Percentiles rank a stretch among this genome's conserved stretches.
Conservation (phyloP, 768 basidiomycete genomes). For the Mycena alexandri region DNA sequence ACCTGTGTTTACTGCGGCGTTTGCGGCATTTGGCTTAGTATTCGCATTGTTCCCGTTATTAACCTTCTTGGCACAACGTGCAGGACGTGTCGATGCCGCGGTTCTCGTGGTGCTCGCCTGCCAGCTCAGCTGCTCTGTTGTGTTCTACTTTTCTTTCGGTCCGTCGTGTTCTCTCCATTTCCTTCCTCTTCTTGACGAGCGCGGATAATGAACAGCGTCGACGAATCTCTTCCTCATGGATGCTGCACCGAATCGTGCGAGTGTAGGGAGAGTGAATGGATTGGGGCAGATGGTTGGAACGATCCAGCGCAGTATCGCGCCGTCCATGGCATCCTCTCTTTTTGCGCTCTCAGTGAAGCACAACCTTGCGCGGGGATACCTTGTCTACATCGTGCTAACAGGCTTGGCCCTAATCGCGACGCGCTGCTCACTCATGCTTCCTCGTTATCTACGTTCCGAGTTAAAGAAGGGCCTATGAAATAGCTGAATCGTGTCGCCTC, state of each 20-base stretch:
- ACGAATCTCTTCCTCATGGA: conserved; percentile 12
- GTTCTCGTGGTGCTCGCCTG: conserved; percentile 49
- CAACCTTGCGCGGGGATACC: conserved; percentile 5
- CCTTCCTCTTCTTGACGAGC: too few species aligned
- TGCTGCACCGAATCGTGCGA: conserved; percentile 7
- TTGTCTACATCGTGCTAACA: not conserved
- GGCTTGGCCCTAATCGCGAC: not conserved
- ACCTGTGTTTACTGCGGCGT: conserved; percentile 60
- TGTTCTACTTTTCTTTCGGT: conserved; percentile 5
- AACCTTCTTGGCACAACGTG: conserved; percentile 49
- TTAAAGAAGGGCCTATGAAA: not conserved
- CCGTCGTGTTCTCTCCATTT: not conserved
- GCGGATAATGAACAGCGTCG: not conserved
- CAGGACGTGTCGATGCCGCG: conserved; percentile 48
- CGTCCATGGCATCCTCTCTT: conserved; percentile 21
- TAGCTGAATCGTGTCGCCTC: too few species aligned
- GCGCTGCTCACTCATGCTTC: conserved; percentile 5
- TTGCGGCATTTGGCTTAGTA: conserved; percentile 41
- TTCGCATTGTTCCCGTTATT: conserved; percentile 52
- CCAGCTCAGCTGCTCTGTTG: conserved; percentile 45
- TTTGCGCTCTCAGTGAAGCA: conserved; percentile 19
- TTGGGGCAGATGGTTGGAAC: conserved; percentile 10
- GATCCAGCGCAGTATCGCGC: conserved; percentile 3
- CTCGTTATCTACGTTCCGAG: not conserved
- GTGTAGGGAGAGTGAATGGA: conserved; percentile 6